Base-by-base conservation (phyloP, 1,284 basidiomycete species). In the Ganoderma lingzhi region DNA sequence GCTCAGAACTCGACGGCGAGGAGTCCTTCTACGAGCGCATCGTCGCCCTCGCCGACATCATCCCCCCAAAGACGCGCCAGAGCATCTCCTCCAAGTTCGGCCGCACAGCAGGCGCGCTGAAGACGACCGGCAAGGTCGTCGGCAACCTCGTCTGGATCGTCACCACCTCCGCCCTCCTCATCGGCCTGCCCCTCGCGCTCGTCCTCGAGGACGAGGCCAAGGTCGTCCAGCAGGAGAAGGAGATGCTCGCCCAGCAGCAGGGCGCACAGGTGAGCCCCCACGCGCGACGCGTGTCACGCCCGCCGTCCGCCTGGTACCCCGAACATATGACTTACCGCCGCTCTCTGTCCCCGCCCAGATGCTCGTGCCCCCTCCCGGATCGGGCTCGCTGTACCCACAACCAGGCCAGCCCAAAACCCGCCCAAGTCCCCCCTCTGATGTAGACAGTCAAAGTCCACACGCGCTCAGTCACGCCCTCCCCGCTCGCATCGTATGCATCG, bases 151-250 rank as follows among this genome's bases (percentile, higher is more conserved):
- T 96, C 64, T 99, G 97, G 97, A 89, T 98, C 73, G 86, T 97
- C 78, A 97, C 96, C 68, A 99, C 97, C 19, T 96, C 93, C 61
- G 96, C 96, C 0, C 85, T 99, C 62, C 89, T 99, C 69, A 92
- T 99, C 63, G 98, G 95, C 8, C 86, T 99, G 62, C 97, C 97
- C 37, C 87, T 98, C 74, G 96, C 96, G 1, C 87, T 99, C 74
- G 93, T 92, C 67, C 87, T 99, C 73, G 97, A 99, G 82, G 97
- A 98, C 82, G 97, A 99, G 84, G 93, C 94, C 63, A 96, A 96
- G 83, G 90, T 98, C 70, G 93, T 96, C 6, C 92, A 93, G 68
- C 97, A 99, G 83, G 97, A 99, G 84, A 93, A 95, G 84, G 96
- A 99, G 82, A 91, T 96, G 88, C 84, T 95, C 75, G 94, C 95